Evolutionary conservation across 1,139 yeast species (phyloP), one percentile per base, ranked within the genome.

Genomic region (Sugiyamaella novakii): DNA sequence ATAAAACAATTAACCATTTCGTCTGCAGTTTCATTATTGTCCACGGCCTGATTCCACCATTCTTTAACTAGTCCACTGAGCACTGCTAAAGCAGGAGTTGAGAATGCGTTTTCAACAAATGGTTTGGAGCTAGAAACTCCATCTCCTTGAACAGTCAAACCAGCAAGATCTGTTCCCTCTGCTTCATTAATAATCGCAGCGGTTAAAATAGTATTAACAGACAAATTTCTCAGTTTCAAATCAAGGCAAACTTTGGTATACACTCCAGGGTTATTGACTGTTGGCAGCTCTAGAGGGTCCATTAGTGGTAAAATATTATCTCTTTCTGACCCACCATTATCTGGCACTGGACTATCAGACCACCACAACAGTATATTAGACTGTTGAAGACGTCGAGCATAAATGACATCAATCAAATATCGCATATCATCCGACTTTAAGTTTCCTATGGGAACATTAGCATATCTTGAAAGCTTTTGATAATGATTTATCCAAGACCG

Each of bases 11-110:
- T 87, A 59, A 92, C 84, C 78, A 92, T 79, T 1, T 87, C 73
- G 65, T 92, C 98, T 0, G 97, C 97, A 57, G 83, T 39, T 7
- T 73, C 61, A 57, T 85, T 78, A 53, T 81, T 81, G 27, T 75
- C 73, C 49, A 87, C 70, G 0, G 97, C 98, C 62, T 83, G 87
- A 62, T 88, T 95, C 97, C 98, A 92, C 96, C 97, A 88, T 36
- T 77, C 82, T 59, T 84, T 87, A 6, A 94, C 85, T 79, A 92
- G 73, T 3, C 77, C 67, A 62, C 95, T 79, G 52, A 94, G 74
- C 0, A 85, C 84, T 12, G 75, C 67, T 53, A 92, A 72, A 1
- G 96, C 87, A 0, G 87, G 81, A 0, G 82, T 75, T n/a, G 91
- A 83, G 60, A 91, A 89, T 0, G 95, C 79, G 80, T 80, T 39